phyloP scores from a whole-genome alignment of 768 basidiomycete species.

The Termitomyces sp. region DNA sequence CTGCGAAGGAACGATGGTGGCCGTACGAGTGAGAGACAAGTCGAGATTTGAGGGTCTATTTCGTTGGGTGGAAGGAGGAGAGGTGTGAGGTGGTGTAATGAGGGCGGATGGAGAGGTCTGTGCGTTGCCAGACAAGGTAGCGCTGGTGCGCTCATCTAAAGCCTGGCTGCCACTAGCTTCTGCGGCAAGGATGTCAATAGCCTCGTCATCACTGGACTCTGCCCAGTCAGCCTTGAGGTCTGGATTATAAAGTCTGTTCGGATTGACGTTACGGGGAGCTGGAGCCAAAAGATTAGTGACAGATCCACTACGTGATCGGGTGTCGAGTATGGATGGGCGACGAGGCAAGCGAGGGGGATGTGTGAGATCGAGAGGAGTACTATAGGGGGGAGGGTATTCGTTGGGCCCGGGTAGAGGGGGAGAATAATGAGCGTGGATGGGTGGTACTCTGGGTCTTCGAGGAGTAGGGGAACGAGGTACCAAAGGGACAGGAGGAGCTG shows the following conservation, averaged over 20 bases:
- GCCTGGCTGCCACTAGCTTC: constrained; percentile 78
- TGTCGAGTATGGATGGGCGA: constrained; percentile 31
- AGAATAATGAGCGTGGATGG: constrained; percentile 19
- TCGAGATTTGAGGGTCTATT: constrained; percentile 67
- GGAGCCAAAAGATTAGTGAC: constrained; percentile 56
- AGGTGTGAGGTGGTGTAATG: constrained; percentile 24
- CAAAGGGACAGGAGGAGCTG: constrained; percentile 27
- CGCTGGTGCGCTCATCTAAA: constrained; percentile 79
- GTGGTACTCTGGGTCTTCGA: constrained; percentile 23
- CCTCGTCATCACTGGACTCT: constrained; percentile 82
- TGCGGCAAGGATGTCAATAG: constrained; percentile 76
- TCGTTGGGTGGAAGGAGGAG: constrained; percentile 32
- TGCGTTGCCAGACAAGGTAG: constrained; percentile 30
- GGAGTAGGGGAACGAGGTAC: constrained; percentile 39
- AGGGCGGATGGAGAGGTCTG: constrained; percentile 22
- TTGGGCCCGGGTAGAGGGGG: constrained; percentile 26
- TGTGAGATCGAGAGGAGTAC: constrained; percentile 23
- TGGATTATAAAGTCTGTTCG: constrained; percentile 28
- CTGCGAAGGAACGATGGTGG: constrained; percentile 32
- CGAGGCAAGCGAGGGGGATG: constrained; percentile 30
- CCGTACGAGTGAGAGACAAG: constrained; percentile 37
- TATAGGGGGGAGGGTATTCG: constrained; percentile 70
- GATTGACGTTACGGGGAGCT: constrained; percentile 29
- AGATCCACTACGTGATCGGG: constrained; percentile 38
- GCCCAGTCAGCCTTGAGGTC: constrained; percentile 64